Evolutionary conservation across 768 basidiomycete genomes (phyloP), one percentile per base, ranked within the genome.

Genomic region (Calocybe indica): DNA sequence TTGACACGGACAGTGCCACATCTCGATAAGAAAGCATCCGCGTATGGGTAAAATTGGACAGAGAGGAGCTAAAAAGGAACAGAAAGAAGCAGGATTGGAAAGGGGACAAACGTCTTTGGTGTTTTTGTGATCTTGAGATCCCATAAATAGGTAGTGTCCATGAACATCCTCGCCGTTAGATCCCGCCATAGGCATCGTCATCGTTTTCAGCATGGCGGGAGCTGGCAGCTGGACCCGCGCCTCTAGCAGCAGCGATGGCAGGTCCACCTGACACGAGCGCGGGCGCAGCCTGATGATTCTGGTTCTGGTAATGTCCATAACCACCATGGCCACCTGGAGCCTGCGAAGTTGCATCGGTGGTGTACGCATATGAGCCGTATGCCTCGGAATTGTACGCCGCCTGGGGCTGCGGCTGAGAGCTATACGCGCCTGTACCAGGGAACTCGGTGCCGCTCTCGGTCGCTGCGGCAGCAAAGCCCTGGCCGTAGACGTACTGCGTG

Each of bases 321-420:
- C 35, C 35, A 30, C 31, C 28, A 15, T 43, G 35, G 12, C 42
- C 42, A 8, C 42, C 42, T n/a, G 28, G 42, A 43, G 42, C 10
- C 32, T 55, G 54, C 22, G 58, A 52, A 42, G 59, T 62, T 38
- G 63, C 64, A 50, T 70, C 50, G 15, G 59, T 52, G 7, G 63
- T 57, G 48, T 70, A 71, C 6, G 65, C 68, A 45, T 72, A 73
- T 13, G 67, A 68, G 2, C 69, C 70, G 54, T 74, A 76, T 0
- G 68, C 70, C 45, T 76, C 72, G 12, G 68, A 58, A 46, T 74
- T 69, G 54, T 72, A 74, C 11, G 63, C 49, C 3, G 50, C 54
- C 52, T 73, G 71, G 6, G 52, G 50, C 44, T 68, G 66, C 5
- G 74, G 71, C 44, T 75, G 61, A 2, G 70, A 62, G 54, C 69